Evolutionary conservation across 2,329 filamentous ascomycete species (phyloP), one percentile per base, ranked within the genome.

Genomic region (Clarireedia sp.): DNA sequence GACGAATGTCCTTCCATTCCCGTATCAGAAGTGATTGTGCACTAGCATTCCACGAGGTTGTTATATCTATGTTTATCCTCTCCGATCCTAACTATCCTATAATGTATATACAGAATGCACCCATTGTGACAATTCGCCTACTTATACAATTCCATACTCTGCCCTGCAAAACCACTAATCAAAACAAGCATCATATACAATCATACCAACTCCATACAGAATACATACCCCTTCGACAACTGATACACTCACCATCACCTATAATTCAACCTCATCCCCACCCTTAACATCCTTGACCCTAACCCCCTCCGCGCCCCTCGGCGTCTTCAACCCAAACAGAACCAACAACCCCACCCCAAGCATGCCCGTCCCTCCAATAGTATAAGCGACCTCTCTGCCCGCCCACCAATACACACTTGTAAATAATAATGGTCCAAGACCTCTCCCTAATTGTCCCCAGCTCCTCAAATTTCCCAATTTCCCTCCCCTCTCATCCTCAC

Each of bases 381-480:
- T 78, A 70, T 97, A 99, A 2, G 94, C 94, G 10, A 84, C 78
- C 67, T 95, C 87, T 47, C 94, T 78, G 0, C 94, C 94, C 6
- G 90, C 91, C 94, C 94, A 99, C 94, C 94, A 99, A 74, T 99
- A 99, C 55, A 99, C 76, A 48, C 89, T 90, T 59, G 94, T 97
- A 69, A 99, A 99, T 37, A 95, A 73, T 4, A 99, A 70, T 0
- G 94, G 94, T 0, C 94, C 94, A 10, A 95, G 71, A 0, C 91
- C 90, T 36, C 94, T 80, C 2, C 94, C 94, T 3, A 91, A 79
- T 75, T 99, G 94, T 5, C 94, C 92, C 84, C 78, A 84, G 63
- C 79, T 83, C 26, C 94, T 79, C 63, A 97, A 78, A 56, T 89
- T 85, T 3, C 94, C 94, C 51, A 99, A 74, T 67, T 95, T 95